Base-by-base conservation (phyloP, 2,329 filamentous ascomycete species). In the Zasmidium angulare region DNA sequence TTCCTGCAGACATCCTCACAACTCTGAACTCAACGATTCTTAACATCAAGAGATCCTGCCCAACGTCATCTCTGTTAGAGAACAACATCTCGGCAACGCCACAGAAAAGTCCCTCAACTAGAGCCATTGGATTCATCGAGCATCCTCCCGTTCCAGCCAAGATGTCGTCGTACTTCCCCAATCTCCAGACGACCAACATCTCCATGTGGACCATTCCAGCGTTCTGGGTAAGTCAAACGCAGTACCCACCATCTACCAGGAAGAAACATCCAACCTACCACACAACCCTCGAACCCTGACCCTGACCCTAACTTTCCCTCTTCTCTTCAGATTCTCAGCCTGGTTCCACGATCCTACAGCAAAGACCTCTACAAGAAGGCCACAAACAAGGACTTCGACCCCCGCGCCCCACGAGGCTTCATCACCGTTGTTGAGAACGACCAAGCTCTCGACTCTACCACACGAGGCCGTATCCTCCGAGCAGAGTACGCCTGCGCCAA, bases 401-500 rank as follows among this genome's bases (percentile, higher is more conserved):
- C 65, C 48, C 60, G 62, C 20, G 58, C 63, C 1, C 75, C 75
- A 1, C 70, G 75, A 20, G 66, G 63, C 21, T 73, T 71, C 50
- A 58, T 60, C 11, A 55, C 62, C 19, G 55, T 26, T 14, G 64
- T 74, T 29, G 61, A 66, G 17, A 62, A 66, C 31, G 68, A 73
- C 54, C 67, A 70, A 53, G 68, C 67, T 10, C 62, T 77, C 47
- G 69, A 74, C 56, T 50, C 62, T 62, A 66, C 66, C 57, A 74
- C 69, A 53, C 76, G 74, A 61, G 68, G 62, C 29, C 64, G 55
- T 1, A 71, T 78, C 55, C 48, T 68, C 36, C 72, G 76, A 22
- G 72, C 72, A 26, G 75, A 78, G 65, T 70, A 68, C 4, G 76
- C 76, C 1, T 68, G 71, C 57, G 57, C 61, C 9, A 78, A 78